Evolutionary conservation across 2,329 filamentous ascomycete genomes (phyloP).

Genomic region (Penicillium olsonii): DNA sequence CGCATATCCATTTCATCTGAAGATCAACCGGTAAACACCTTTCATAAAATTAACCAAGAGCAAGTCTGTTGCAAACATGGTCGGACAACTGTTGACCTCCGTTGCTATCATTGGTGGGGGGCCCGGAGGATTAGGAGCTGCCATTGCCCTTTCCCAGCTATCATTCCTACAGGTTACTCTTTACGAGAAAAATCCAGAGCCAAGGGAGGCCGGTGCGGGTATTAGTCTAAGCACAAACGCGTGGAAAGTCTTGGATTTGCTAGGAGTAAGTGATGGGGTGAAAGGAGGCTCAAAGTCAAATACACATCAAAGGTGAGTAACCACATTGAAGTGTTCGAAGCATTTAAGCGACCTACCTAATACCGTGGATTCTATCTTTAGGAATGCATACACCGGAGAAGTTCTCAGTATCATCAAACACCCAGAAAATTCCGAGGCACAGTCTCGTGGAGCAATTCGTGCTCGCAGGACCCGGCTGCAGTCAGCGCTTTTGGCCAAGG

Average conservation of each 20-base stretch:
- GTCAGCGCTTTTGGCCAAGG: constrained; percentile 49
- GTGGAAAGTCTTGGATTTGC: constrained; percentile 51
- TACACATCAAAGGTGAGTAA: constrained; percentile 16
- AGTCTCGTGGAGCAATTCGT: constrained; percentile 22
- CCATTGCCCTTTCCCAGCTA: constrained; percentile 47
- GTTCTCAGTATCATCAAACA: constrained; percentile 27
- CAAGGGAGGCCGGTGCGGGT: constrained; percentile 53
- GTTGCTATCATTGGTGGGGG: constrained; percentile 44
- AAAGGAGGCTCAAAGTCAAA: constrained; percentile 38
- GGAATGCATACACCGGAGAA: constrained; percentile 16
- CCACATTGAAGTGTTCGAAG: no score
- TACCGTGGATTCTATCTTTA: not conserved
- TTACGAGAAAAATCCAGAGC: constrained; percentile 48
- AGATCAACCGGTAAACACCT: no score
- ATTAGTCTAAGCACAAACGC: constrained; percentile 50
- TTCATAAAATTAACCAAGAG: no score
- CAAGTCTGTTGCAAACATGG: constrained; percentile 8
- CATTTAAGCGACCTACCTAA: not conserved
- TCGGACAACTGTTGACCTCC: constrained; percentile 6
- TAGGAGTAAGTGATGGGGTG: constrained; percentile 45
- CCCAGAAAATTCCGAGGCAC: constrained; percentile 13
- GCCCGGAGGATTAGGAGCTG: constrained; percentile 45
- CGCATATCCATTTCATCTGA: no score
- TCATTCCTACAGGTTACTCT: constrained; percentile 46
- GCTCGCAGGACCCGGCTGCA: constrained; percentile 47